Base-by-base conservation (phyloP, 257 asterid genomes). In the Fraxinus anomala region DNA sequence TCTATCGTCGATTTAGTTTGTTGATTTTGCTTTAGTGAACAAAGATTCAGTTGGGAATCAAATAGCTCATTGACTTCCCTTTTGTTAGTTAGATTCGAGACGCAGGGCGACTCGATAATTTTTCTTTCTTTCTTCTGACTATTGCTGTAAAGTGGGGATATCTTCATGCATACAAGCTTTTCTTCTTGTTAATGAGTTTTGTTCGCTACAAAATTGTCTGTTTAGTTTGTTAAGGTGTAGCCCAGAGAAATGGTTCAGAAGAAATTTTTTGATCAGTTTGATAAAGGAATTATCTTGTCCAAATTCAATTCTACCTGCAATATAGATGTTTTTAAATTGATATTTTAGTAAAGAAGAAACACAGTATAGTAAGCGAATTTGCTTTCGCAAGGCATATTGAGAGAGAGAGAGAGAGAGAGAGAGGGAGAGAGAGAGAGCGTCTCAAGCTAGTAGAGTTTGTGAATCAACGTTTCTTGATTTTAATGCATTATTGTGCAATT, bases 31-130 rank as follows among this genome's bases (percentile, higher is more conserved):
- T 83, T 72, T 76, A 34, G 36, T 36, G 84, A 80, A 73, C 74
- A 77, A 33, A 74, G 75, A 40, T 70, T 72, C 77, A 68, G 73
- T 72, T 83, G 96, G 98, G 95, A 82, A 89, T 94, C 92, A 90
- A 94, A 79, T 84, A 83, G 89, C 97, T 94, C 93, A 84, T 92
- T 94, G 92, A 85, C 73, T 69, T 94, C 95, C 94, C 93, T 73
- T 76, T 83, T 82, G 70, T 81, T 79, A 82, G 97, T 80, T 74
- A 79, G 73, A 68, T 70, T 86, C 86, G 91, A 80, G 74, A 39
- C 61, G 47, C 84, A 76, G 86, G 79, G 76, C 78, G 82, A 33
- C 37, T 82, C 82, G 79, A 84, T 75, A 74, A 80, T 79, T 67
- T 67, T 36, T 42, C 36, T 11, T 42, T 0, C 51, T 42, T 42